Base-by-base conservation (phyloP, 164 flowering plant genomes). In the Tetracentron sinense region DNA sequence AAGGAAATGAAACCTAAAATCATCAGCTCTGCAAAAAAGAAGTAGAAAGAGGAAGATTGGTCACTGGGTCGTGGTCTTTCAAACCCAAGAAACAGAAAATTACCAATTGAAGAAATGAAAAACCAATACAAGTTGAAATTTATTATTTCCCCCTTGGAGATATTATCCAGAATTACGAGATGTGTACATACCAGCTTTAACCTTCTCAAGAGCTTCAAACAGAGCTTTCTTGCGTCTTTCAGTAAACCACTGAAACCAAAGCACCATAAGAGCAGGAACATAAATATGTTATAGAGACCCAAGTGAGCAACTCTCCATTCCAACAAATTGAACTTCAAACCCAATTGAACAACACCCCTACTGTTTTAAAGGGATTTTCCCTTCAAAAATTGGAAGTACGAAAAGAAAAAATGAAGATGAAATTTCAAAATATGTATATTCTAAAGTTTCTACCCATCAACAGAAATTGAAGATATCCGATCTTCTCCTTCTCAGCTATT, bases 191-290 rank as follows among this genome's bases (percentile, higher is more conserved):
- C 99, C 99, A 53, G 87, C 74, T 80, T 95, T 95, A 61, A 95
- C 88, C 74, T 88, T 94, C 72, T 89, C 97, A 64, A 94, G 72
- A 61, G 97, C 97, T 63, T 89, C 99, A 63, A 60, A 82, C 28
- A 94, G 74, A 58, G 92, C 93, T 50, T 42, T 81, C 81, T 92
- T 92, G 63, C 72, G 87, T 77, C 67, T 81, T 17, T 82, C 72
- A 12, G 82, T 76, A 19, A 95, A 78, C 82, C 79, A 85, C 99
- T 95, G 85, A 63, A 71, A 48, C 19, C 23, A 52, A 52, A 64
- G n/a, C 27, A 55, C 12, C 30, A 51, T 20, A 38, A 33, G 15
- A 48, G 17, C 2, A 21, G 29, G 12, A 54, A 26, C 30, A n/a
- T n/a, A n/a, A n/a, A n/a, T n/a, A n/a, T n/a, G n/a, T n/a, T n/a